Evolutionary conservation across 106 monocot genomes (phyloP), one percentile per base, ranked within the genome.

Genomic region (Narthecium ossifragum): DNA sequence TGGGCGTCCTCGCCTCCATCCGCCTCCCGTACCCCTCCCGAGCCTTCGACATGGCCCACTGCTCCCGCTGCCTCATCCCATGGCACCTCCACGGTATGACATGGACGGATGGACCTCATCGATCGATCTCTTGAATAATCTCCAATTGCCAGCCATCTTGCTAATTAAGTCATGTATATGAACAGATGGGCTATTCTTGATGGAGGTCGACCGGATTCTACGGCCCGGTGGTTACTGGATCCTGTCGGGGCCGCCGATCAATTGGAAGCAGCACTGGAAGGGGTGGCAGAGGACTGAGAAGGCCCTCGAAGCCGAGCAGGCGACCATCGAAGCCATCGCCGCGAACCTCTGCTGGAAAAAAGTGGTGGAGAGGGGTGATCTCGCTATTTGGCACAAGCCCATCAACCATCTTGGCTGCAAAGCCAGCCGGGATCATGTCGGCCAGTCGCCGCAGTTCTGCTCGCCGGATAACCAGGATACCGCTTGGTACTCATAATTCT

Each of bases 221-320:
- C 55, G 89, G 11, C 89, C 89, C 40, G 89, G 89, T 21, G 84
- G 89, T 22, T 90, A 81, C 63, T 90, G 89, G 89, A 80, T 85
- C 29, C 89, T 90, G 53, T 90, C 89, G 53, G 89, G 89, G 28
- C 85, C 89, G 20, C 89, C 89, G 39, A 50, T 90, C 38, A 90
- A 90, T 48, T 90, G 85, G 51, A 59, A 90, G 64, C 75, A 78
- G 61, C 64, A 84, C 47, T 89, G 88, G 88, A 65, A 63, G 14
- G 88, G 88, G 21, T 89, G 88, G 88, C 80, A 89, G 75, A 89
- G 84, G 12, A 89, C 88, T 41, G 75, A 64, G 27, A 74, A 70
- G 28, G 84, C 71, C 49, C 88, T 80, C 65, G 84, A 89, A 63
- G 33, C 67, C 46, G 84, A 89, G 67, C 71, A 80, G 53, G 71